Evolutionary conservation across 495 filamentous ascomycete species (phyloP).

Genomic region (Jackrogersella minutella): DNA sequence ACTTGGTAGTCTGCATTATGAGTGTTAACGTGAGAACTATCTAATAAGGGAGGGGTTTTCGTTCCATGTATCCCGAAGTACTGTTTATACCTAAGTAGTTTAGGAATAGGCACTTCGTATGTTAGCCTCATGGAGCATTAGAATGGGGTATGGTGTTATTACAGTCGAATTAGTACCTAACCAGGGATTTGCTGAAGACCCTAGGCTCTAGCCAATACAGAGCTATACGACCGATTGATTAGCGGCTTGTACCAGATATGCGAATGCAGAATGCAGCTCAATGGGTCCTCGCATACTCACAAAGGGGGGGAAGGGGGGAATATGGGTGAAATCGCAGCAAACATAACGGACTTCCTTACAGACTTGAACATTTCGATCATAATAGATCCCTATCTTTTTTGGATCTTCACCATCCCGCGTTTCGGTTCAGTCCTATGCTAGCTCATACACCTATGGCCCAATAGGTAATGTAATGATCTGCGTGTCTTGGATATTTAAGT

Average conservation of each 20-base stretch:
- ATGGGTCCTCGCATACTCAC: slow-evolving; percentile 31
- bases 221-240: slow-evolving; percentile 38
- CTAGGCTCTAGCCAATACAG: slow-evolving; percentile 24
- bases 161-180: neutral
- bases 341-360: slow-evolving; percentile 5
- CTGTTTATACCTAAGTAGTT: neutral
- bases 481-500: slow-evolving; percentile 21
- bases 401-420: slow-evolving; percentile 15
- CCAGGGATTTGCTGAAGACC: slow-evolving; percentile 26
- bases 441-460: slow-evolving; percentile 13
- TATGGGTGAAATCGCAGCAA: slow-evolving; percentile 25
- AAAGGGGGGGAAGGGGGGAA: slow-evolving; percentile 12
- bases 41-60: neutral
- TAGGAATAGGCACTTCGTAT: slow-evolving; percentile 3
- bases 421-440: slow-evolving; percentile 15
- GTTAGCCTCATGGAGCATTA: slow-evolving; percentile 30
- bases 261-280: slow-evolving; percentile 38
- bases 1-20: neutral
- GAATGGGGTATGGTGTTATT: slow-evolving; percentile 12
- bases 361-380: slow-evolving; percentile 6
- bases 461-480: slow-evolving; percentile 35
- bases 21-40: neutral
- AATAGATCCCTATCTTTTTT: slow-evolving; percentile 31
- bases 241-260: slow-evolving; percentile 31
- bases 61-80: slow-evolving; percentile 18